Evolutionary conservation across 495 filamentous ascomycete genomes (phyloP).

Genomic region (Pseudevernia furfuracea): DNA sequence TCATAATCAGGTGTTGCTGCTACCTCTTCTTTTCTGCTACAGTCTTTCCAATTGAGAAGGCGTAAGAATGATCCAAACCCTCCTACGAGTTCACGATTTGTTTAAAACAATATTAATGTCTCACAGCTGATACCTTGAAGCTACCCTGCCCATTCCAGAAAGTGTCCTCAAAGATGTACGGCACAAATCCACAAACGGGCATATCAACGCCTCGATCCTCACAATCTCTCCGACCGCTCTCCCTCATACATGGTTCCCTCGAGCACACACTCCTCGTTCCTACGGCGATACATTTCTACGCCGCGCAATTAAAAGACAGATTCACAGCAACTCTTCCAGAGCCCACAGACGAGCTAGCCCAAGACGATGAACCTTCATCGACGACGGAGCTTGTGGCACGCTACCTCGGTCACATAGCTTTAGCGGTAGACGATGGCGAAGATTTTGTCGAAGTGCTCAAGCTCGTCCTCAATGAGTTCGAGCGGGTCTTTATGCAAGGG

Average conservation of each 20-base stretch:
- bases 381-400: slow-evolving; percentile 81
- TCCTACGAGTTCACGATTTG: too few species aligned
- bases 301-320: slow-evolving; percentile 79
- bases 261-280: slow-evolving; percentile 92
- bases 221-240: slow-evolving; percentile 80
- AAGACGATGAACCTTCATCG: slow-evolving; percentile 96
- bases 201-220: slow-evolving; percentile 92
- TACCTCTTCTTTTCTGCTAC: too few species aligned
- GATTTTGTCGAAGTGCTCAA: slow-evolving; percentile 87
- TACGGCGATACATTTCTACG: slow-evolving; percentile 89
- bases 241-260: slow-evolving; percentile 84
- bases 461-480: slow-evolving; percentile 86
- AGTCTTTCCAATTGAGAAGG: too few species aligned
- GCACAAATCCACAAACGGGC: slow-evolving; percentile 83
- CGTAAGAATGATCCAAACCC: too few species aligned
- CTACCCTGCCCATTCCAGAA: background rate
- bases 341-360: slow-evolving; percentile 91
- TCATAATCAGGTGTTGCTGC: background rate
- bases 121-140: too few species aligned
- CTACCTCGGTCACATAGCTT: slow-evolving; percentile 80
- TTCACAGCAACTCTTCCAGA: slow-evolving; percentile 77
- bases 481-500: slow-evolving; percentile 84
- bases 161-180: slow-evolving; percentile 63
- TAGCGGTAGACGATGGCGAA: slow-evolving; percentile 82
- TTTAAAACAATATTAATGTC: too few species aligned